Percentiles rank a stretch among this genome's conserved stretches.
Evolutionary conservation across 2,329 filamentous ascomycete genomes (phyloP).

Genomic region (Diaporthe sp.): DNA sequence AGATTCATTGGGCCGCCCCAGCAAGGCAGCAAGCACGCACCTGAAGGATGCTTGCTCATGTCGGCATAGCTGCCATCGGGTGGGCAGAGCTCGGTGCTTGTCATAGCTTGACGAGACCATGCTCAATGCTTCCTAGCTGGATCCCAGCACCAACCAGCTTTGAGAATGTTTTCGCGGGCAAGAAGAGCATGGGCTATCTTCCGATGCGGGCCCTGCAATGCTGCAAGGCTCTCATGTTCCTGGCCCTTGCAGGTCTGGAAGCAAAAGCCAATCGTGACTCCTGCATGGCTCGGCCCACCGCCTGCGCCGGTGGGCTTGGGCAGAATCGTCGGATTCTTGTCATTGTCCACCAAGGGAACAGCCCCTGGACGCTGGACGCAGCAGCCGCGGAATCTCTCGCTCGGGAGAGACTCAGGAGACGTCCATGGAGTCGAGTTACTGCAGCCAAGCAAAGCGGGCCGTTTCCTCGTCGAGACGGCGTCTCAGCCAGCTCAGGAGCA

Average conservation of each 20-base stretch:
- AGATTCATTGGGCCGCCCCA: background rate
- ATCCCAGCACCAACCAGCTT: background rate
- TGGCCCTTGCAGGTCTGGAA: constrained; percentile 17
- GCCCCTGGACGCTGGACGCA: constrained; percentile 6
- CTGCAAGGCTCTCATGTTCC: constrained; percentile 21
- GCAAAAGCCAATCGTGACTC: constrained; percentile 12
- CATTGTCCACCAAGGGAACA: background rate
- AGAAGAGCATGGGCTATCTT: background rate
- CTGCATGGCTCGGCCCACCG: constrained; percentile 8
- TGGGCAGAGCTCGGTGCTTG: background rate
- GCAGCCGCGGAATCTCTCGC: constrained; percentile 21
- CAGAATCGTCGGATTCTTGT: constrained; percentile 7
- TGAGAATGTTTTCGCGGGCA: background rate
- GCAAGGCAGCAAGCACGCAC: background rate
- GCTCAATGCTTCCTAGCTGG: background rate
- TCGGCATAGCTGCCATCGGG: background rate
- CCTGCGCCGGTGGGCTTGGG: background rate
- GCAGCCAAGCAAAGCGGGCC: constrained; percentile 27
- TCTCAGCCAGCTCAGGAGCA: constrained; percentile 15
- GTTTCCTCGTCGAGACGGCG: constrained; percentile 16
- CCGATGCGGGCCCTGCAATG: background rate
- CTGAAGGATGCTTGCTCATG: background rate
- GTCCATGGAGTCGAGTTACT: constrained; percentile 14
- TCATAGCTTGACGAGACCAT: background rate
- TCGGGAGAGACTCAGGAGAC: constrained; percentile 8